These are phyloP conservation scores for Aspergillus quadricinctus DNA, from an alignment of 2,329 filamentous ascomycete species.

Conservation along the genomic window DNA sequence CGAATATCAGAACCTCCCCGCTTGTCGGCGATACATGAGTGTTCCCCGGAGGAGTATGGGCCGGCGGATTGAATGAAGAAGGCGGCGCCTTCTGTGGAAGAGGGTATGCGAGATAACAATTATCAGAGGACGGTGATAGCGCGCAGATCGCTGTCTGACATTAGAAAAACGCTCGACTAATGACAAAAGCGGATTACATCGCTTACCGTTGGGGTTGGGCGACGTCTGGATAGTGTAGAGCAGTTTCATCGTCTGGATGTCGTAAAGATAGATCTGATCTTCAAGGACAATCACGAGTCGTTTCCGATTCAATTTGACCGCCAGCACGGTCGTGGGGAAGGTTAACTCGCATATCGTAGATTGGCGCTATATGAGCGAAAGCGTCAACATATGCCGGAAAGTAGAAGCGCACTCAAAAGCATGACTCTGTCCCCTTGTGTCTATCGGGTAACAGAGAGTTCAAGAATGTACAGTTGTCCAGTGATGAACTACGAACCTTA, in stretches of 20 bases:
- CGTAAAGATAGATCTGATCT: constrained; percentile 95
- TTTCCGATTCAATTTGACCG: constrained; percentile 90
- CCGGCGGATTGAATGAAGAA: constrained; percentile 55
- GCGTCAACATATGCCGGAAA: constrained; percentile 8
- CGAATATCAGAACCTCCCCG: constrained; percentile 89
- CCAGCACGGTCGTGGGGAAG: constrained; percentile 92
- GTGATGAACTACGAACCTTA: constrained; percentile 58
- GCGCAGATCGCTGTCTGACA: constrained; percentile 69
- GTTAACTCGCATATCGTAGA: constrained; percentile 97
- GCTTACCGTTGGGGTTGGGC: constrained; percentile 72
- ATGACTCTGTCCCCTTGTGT: background rate
- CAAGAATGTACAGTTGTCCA: background rate
- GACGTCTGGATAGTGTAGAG: constrained; percentile 90
- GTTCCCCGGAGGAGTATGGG: constrained; percentile 73
- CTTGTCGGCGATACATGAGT: constrained; percentile 78
- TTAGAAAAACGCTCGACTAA: constrained; percentile 9
- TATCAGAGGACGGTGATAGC: constrained; percentile 88
- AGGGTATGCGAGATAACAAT: constrained; percentile 93
- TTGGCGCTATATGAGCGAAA: constrained; percentile 48
- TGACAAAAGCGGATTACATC: background rate
- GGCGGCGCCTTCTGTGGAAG: constrained; percentile 63
- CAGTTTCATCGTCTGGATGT: constrained; percentile 97
- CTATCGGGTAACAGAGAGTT: background rate
- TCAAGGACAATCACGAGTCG: constrained; percentile 89
- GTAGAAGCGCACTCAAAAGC: background rate